Percentiles rank a stretch among this genome's conserved stretches.
These are phyloP conservation scores for Candida labiduridarum DNA, from an alignment of 1,139 yeast genomes.

Conservation along the genomic window DNA sequence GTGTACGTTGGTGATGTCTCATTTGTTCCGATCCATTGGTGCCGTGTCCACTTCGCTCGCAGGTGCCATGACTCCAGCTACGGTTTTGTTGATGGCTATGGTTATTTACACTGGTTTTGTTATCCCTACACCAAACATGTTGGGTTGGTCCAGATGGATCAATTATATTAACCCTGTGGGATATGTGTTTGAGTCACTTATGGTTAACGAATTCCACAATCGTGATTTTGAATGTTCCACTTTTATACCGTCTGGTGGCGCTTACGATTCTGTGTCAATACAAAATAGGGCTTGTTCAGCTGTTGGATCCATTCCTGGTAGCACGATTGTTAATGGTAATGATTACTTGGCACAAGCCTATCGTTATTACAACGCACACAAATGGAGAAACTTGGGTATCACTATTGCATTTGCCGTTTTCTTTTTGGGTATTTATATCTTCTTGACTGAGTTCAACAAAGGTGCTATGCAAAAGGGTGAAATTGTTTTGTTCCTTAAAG, in stretches of 20 bases:
- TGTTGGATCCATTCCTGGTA: constrained; percentile 68
- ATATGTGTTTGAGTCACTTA: constrained; percentile 55
- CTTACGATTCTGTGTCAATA: constrained; percentile 38
- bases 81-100: constrained; percentile 52
- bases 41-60: constrained; percentile 54
- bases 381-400: constrained; percentile 88
- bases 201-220: constrained; percentile 55
- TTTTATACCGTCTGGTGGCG: constrained; percentile 52
- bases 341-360: constrained; percentile 51
- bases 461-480: constrained; percentile 83
- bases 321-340: constrained; percentile 56
- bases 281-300: constrained; percentile 57
- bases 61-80: constrained; percentile 63
- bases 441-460: constrained; percentile 65
- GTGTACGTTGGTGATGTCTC: constrained; percentile 53
- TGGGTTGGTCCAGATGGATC: constrained; percentile 66
- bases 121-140: constrained; percentile 57
- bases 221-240: constrained; percentile 50
- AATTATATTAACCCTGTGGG: constrained; percentile 58
- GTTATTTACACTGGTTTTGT: constrained; percentile 62
- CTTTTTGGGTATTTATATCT: constrained; percentile 58
- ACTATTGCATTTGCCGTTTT: constrained; percentile 56
- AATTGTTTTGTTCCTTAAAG: constrained; percentile 66
- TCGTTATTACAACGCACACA: constrained; percentile 57
- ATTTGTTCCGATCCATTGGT: constrained; percentile 61